phyloP scores from a whole-genome alignment of 352 stramenopile species.

The Phytophthora pluvialis region DNA sequence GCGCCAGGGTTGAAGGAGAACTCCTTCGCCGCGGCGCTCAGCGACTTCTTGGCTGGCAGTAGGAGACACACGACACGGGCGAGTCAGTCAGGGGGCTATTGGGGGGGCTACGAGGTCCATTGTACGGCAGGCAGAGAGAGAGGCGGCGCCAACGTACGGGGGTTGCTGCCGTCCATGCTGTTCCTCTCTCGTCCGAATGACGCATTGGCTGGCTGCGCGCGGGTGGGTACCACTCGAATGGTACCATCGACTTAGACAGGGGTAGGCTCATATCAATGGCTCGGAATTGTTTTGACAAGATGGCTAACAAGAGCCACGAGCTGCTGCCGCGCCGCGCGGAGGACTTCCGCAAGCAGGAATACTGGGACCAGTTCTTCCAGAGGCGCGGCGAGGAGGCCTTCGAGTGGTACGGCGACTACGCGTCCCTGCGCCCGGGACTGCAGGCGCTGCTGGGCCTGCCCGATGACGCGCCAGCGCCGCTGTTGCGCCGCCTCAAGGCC shows the following conservation, averaged over 20 bases:
- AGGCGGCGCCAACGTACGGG: slow-evolving; percentile 35
- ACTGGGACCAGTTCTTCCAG: slow-evolving; percentile 80
- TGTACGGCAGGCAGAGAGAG: not conserved
- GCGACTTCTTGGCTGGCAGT: slow-evolving; percentile 58
- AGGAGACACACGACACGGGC: not conserved
- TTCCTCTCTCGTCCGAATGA: slow-evolving; percentile 13
- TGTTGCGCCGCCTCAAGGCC: slow-evolving; percentile 45
- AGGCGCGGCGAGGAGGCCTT: slow-evolving; percentile 76
- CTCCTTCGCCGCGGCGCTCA: slow-evolving; percentile 68
- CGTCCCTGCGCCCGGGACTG: slow-evolving; percentile 45
- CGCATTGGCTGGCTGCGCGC: not conserved
- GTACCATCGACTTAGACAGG: slow-evolving; percentile 7
- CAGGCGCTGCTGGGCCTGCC: slow-evolving; percentile 40
- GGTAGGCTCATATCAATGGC: slow-evolving; percentile 12
- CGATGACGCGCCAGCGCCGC: slow-evolving; percentile 26
- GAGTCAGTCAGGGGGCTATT: not conserved
- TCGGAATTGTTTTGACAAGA: slow-evolving; percentile 12
- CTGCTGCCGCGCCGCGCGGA: slow-evolving; percentile 54
- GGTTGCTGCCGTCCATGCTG: slow-evolving; percentile 48
- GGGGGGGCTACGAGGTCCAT: not conserved
- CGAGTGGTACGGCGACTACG: slow-evolving; percentile 83
- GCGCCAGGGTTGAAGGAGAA: slow-evolving; percentile 85
- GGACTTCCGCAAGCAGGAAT: slow-evolving; percentile 75
- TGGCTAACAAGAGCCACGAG: slow-evolving; percentile 29
- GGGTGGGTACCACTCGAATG: not conserved